A percentile compares a stretch with the other conserved stretches of the same genome.
phyloP scores from a whole-genome alignment of 495 filamentous ascomycete genomes.

The Hypoxylon cercidicola region DNA sequence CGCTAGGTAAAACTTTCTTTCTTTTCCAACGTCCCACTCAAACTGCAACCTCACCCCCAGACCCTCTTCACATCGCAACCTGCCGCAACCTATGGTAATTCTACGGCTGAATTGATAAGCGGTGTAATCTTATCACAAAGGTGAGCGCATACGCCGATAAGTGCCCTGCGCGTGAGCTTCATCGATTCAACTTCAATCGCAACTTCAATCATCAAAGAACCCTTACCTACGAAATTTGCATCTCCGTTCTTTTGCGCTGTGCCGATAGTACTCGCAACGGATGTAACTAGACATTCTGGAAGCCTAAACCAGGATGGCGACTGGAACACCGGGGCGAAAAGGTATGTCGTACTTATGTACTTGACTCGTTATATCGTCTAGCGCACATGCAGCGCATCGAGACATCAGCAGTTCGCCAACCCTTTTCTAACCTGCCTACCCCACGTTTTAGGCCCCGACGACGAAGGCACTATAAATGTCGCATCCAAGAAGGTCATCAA shows the following conservation, averaged over 20 bases:
- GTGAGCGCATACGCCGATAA: too few species aligned
- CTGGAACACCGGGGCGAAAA: constrained; percentile 39
- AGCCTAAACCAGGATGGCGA: constrained; percentile 31
- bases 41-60: too few species aligned
- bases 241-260: constrained; percentile 7
- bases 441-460: constrained; percentile 50
- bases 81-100: constrained; percentile 7
- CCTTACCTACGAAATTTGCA: constrained; percentile 5
- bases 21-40: too few species aligned
- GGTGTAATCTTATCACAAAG: constrained; percentile 2
- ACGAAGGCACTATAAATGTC: constrained; percentile 67
- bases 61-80: too few species aligned
- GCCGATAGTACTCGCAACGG: neutral
- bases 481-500: constrained; percentile 71
- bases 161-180: constrained; percentile 3
- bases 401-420: neutral
- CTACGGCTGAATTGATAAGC: constrained; percentile 20
- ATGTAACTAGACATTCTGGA: constrained; percentile 12
- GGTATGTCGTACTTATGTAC: constrained; percentile 20
- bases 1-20: too few species aligned
- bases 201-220: constrained; percentile 18
- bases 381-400: constrained; percentile 17
- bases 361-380: constrained; percentile 8
- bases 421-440: constrained; percentile 16
- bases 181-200: constrained; percentile 22